Evolutionary conservation across 345 rosid species (phyloP).

Genomic region (Eucalyptus polyanthemos): DNA sequence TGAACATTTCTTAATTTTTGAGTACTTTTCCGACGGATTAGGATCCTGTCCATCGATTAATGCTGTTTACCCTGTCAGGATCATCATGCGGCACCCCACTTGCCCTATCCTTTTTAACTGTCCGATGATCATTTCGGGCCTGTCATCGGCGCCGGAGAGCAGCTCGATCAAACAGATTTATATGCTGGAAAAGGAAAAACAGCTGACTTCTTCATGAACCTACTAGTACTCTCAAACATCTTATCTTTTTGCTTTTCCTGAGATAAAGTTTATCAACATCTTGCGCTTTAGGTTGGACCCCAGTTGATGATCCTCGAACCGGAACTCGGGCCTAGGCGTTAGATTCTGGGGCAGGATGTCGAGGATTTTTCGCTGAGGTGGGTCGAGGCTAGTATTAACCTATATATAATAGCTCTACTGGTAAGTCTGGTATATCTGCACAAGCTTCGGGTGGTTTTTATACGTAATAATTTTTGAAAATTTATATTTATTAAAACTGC

Average conservation of each 20-base stretch:
- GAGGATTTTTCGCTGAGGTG: background rate
- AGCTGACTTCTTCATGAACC: background rate
- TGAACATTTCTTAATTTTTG: background rate
- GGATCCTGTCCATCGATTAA: background rate
- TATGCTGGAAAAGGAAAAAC: background rate
- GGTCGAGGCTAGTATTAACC: background rate
- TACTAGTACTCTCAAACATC: background rate
- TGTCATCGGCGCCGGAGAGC: background rate
- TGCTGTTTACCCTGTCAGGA: background rate
- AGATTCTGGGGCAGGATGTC: background rate
- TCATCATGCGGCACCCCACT: background rate
- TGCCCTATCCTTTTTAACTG: background rate
- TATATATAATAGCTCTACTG: background rate
- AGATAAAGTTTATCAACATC: background rate
- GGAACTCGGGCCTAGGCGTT: background rate
- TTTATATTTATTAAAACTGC: background rate
- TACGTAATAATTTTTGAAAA: background rate
- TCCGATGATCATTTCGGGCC: background rate
- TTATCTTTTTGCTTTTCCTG: background rate
- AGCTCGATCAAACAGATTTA: background rate
- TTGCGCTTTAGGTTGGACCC: background rate
- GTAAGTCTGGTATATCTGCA: background rate
- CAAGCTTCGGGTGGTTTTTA: background rate
- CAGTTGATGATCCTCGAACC: background rate
- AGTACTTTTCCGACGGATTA: background rate